Conservation (phyloP, 2,329 filamentous ascomycete species). For the Cladosporium sp. region DNA sequence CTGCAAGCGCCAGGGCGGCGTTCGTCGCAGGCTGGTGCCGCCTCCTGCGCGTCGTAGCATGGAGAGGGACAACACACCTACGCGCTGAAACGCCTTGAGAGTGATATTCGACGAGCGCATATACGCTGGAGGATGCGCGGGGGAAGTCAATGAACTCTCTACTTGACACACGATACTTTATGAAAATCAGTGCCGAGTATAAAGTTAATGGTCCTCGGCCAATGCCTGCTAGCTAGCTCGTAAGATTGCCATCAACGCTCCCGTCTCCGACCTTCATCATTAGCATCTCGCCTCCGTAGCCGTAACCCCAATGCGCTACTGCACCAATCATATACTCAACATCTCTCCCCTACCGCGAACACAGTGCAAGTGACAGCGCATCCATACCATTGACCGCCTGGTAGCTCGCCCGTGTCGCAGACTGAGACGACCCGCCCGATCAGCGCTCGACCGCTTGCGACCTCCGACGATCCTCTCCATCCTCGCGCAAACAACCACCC, state of each 20-base stretch:
- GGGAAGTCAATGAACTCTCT: too few species aligned
- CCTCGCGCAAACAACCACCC: neutral
- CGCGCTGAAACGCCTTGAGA: too few species aligned
- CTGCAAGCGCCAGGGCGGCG: too few species aligned
- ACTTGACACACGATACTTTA: too few species aligned
- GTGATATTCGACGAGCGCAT: too few species aligned
- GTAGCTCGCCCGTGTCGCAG: neutral
- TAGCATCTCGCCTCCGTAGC: neutral
- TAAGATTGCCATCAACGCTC: neutral
- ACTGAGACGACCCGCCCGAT: neutral
- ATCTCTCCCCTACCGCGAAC: neutral
- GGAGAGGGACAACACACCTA: too few species aligned
- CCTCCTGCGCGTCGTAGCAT: too few species aligned
- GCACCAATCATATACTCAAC: neutral
- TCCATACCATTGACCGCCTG: constrained; percentile 3
- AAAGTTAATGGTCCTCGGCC: too few species aligned
- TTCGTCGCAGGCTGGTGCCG: too few species aligned
- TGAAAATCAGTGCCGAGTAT: too few species aligned
- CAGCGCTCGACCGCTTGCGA: neutral
- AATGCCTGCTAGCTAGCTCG: neutral
- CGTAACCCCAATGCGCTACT: neutral
- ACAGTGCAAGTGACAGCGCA: neutral
- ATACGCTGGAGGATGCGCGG: too few species aligned
- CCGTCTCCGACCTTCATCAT: neutral
- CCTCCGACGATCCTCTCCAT: neutral